Evolutionary conservation across 306 rosid species (phyloP).

Genomic region (Vigna reflexopilosa): DNA sequence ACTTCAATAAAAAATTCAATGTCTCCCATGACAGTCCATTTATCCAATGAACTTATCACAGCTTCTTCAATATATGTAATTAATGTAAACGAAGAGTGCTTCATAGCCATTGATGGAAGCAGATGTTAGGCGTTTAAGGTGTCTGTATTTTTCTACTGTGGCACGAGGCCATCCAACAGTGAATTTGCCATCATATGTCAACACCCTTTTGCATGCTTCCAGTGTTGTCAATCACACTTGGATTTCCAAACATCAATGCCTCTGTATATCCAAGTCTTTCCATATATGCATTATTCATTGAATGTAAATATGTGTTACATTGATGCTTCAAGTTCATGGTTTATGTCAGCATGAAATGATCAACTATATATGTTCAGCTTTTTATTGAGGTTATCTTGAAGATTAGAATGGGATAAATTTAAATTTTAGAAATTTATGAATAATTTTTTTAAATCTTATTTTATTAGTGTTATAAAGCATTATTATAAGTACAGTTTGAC

Average conservation of each 20-base stretch:
- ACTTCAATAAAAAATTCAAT: slow-evolving; percentile 67
- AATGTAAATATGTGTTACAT: slow-evolving; percentile 35
- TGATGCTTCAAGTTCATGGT: neutral
- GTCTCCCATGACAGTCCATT: slow-evolving; percentile 66
- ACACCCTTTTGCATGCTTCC: slow-evolving; percentile 60
- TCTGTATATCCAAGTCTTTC: slow-evolving; percentile 73
- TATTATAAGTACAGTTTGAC: too few species aligned
- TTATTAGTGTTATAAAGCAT: too few species aligned
- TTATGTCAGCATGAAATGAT: neutral
- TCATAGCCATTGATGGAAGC: slow-evolving; percentile 83
- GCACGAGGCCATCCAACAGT: slow-evolving; percentile 79
- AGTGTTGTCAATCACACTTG: slow-evolving; percentile 76
- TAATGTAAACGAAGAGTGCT: slow-evolving; percentile 61
- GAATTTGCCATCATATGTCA: slow-evolving; percentile 76
- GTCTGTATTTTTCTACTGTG: slow-evolving; percentile 75
- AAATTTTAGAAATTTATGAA: too few species aligned
- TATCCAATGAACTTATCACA: slow-evolving; percentile 56
- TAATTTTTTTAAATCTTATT: too few species aligned
- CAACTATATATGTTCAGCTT: too few species aligned
- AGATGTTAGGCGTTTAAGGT: slow-evolving; percentile 72
- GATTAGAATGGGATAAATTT: too few species aligned
- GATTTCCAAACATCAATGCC: slow-evolving; percentile 75
- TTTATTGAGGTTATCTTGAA: too few species aligned
- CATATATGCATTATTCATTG: slow-evolving; percentile 55
- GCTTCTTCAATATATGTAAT: slow-evolving; percentile 51